Conservation (phyloP, 345 rosid species). For the Syzygium oleosum region DNA sequence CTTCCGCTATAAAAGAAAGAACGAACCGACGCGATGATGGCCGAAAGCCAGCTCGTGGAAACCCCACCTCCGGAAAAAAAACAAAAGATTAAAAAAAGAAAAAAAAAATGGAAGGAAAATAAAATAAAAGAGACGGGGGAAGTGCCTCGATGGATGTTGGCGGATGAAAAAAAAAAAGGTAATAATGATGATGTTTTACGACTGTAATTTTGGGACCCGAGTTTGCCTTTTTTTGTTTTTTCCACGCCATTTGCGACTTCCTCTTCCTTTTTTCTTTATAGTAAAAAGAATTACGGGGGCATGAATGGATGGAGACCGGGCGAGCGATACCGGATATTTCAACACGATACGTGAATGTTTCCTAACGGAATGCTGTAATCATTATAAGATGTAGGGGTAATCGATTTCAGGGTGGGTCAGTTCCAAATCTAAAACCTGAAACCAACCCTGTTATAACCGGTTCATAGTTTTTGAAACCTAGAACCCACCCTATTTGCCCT, state of each 20-base stretch:
- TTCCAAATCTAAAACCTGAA: too few species aligned
- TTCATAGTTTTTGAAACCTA: too few species aligned
- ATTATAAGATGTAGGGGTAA: too few species aligned
- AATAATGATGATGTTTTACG: background rate
- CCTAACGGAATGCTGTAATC: background rate
- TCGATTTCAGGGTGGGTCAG: too few species aligned
- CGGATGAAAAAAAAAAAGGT: background rate
- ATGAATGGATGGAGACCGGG: too few species aligned
- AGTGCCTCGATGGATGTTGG: background rate
- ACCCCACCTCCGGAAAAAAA: background rate
- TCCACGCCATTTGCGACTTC: background rate
- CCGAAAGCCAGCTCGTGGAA: constrained; percentile 21
- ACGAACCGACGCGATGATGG: constrained; percentile 24
- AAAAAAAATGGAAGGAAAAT: too few species aligned
- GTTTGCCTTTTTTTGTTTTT: background rate
- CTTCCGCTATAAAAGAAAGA: constrained; percentile 14
- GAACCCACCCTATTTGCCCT: too few species aligned
- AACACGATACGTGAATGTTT: background rate
- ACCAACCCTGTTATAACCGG: too few species aligned
- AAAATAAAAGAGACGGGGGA: background rate
- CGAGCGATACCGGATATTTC: background rate
- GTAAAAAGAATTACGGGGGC: too few species aligned
- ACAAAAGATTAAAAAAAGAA: background rate
- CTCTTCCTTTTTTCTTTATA: too few species aligned
- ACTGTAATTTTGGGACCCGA: background rate